Base-by-base conservation (phyloP, 2,329 filamentous ascomycete genomes). In the Arthroderma sp. region DNA sequence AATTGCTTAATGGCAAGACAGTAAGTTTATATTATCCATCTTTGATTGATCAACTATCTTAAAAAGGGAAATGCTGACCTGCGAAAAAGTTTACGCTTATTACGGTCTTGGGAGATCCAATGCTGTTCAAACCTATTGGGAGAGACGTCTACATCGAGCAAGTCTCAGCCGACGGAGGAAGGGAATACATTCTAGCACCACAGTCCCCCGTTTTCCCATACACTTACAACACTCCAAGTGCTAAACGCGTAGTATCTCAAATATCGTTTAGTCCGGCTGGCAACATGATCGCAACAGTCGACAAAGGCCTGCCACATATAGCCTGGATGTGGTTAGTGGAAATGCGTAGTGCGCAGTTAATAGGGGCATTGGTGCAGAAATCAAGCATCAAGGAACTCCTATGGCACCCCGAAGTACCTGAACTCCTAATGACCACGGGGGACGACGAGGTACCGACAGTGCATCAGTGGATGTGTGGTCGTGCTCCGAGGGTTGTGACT, bases 251-350 rank as follows among this genome's bases (percentile, higher is more conserved):
- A 5, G 57, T 68, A 22, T 62, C 62, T 9, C 54, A 57, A 2
- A 59, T 69, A 48, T 51, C 58, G n/a, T 68, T 69, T 39, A 68
- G 61, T 46, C 47, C 55, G 5, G 56, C 62, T 22, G 62, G 63
- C 4, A 53, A 41, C 1, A 51, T 66, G 8, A 48, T 69, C 9
- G 65, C 62, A 6, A 66, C 62, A 2, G 57, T 64, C 33, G 61
- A 65, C 44, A 60, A 64, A n/a, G 54, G 55, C 22, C 58, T 62
- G 5, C 62, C 66, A 9, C 66, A 68, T 44, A 63, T 69, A 11
- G 58, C 66, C 15, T 70, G 67, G 66, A 63, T 70, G 47, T 69
- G 67, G 66, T 59, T 60, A 4, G 40, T 67, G 40, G 54, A 59
- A 31, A 40, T 43, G 15, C 37, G 40, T 8, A 42, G 46, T 9